These are phyloP conservation scores for Claviceps humidiphila DNA, from an alignment of 2,329 filamentous ascomycete genomes.

Conservation along the genomic window DNA sequence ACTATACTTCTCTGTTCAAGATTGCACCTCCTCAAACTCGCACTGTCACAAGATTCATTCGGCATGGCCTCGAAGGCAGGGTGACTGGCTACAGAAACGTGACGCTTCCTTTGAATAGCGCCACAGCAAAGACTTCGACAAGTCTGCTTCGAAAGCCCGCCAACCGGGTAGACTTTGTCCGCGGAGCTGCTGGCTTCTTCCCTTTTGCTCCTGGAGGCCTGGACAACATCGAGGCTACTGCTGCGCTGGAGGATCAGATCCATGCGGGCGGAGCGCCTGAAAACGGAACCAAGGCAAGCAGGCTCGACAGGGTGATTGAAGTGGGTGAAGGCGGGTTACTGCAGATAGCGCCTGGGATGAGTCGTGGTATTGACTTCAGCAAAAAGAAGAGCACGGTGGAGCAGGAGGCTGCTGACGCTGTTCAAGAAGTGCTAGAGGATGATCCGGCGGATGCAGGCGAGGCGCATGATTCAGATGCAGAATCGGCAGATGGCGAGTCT, in stretches of 20 bases:
- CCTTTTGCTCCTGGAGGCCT: constrained; percentile 86
- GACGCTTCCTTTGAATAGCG: constrained; percentile 76
- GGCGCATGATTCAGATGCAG: constrained; percentile 17
- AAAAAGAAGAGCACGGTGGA: constrained; percentile 43
- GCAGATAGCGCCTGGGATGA: constrained; percentile 69
- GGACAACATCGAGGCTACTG: constrained; percentile 73
- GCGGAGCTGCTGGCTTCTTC: constrained; percentile 85
- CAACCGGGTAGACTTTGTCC: constrained; percentile 76
- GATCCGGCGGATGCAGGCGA: constrained; percentile 30
- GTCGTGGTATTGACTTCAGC: constrained; percentile 60
- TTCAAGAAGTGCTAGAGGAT: constrained; percentile 48
- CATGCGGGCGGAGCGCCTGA: constrained; percentile 35
- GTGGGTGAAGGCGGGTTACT: constrained; percentile 70
- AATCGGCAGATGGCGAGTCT: constrained; percentile 9
- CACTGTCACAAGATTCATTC: constrained; percentile 84
- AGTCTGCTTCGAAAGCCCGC: constrained; percentile 79
- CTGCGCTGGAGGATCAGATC: constrained; percentile 68
- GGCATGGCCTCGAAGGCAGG: constrained; percentile 81
- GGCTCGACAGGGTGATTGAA: constrained; percentile 75
- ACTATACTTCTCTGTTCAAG: constrained; percentile 74
- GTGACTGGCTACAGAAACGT: constrained; percentile 93
- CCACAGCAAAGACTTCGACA: constrained; percentile 90
- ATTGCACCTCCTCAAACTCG: constrained; percentile 84
- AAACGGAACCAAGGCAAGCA: constrained; percentile 33
- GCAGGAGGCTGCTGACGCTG: constrained; percentile 51